Conservation (phyloP, 768 basidiomycete genomes). For the Tylopilus plumbeoviolaceoides region DNA sequence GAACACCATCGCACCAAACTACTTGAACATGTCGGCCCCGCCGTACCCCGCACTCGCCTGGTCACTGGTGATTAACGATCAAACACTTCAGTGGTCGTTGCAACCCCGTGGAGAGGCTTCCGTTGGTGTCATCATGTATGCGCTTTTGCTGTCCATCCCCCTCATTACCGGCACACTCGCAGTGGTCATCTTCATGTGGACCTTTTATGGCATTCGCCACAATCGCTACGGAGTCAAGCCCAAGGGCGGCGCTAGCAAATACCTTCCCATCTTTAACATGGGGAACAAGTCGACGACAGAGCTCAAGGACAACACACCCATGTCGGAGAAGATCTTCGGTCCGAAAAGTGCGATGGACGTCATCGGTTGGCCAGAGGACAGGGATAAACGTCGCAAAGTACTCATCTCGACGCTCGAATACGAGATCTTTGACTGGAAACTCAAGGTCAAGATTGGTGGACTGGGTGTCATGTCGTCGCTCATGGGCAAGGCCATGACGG, state of each 20-base stretch:
- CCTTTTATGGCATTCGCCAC: conserved; percentile 93
- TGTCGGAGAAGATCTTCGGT: conserved; percentile 71
- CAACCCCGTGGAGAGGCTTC: conserved; percentile 77
- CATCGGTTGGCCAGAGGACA: conserved; percentile 97
- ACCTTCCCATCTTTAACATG: conserved; percentile 79
- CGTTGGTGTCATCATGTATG: conserved; percentile 86
- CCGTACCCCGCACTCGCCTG: conserved; percentile 86
- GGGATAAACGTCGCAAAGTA: conserved; percentile 85
- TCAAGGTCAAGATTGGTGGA: conserved; percentile 97
- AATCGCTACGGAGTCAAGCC: conserved; percentile 86
- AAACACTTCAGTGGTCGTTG: conserved; percentile 70
- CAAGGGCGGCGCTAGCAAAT: conserved; percentile 63
- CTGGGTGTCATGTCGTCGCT: conserved; percentile 96
- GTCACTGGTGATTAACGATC: conserved; percentile 78
- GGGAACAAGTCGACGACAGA: conserved; percentile 67
- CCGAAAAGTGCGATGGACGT: conserved; percentile 63
- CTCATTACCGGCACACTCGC: conserved; percentile 81
- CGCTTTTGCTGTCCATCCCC: conserved; percentile 75
- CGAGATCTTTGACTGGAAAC: conserved; percentile 95
- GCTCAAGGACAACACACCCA: conserved; percentile 55
- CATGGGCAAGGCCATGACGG: conserved; percentile 98
- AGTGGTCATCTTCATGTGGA: conserved; percentile 87
- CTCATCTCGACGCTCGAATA: conserved; percentile 92
- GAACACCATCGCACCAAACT: conserved; percentile 81
- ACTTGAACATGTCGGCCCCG: conserved; percentile 87